phyloP scores from a whole-genome alignment of 129 eudicot genomes.

The Artemisia argyi region DNA sequence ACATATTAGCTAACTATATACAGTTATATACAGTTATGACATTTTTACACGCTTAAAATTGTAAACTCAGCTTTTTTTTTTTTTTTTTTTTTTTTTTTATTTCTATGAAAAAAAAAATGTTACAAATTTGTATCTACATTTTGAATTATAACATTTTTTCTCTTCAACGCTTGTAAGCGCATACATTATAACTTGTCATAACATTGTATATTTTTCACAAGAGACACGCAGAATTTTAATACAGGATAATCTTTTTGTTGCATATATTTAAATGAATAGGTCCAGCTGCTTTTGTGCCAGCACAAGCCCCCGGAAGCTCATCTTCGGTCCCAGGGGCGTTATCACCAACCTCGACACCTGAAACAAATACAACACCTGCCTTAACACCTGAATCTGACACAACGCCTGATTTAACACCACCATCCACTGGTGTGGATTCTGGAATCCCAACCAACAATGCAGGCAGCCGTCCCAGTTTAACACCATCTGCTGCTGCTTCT shows the following conservation, averaged over 20 bases:
- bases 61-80: too few species aligned
- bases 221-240: too few species aligned
- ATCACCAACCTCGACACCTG: slow-evolving; percentile 18
- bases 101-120: too few species aligned
- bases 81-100: too few species aligned
- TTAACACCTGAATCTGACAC: slow-evolving; percentile 47
- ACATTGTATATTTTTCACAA: too few species aligned
- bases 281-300: slow-evolving; percentile 52
- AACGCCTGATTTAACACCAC: slow-evolving; percentile 37
- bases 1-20: not conserved
- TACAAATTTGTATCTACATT: too few species aligned
- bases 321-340: slow-evolving; percentile 26
- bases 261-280: slow-evolving; percentile 22
- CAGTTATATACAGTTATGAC: too few species aligned
- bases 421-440: slow-evolving; percentile 28
- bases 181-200: too few species aligned
- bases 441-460: slow-evolving; percentile 39
- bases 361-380: slow-evolving; percentile 3
- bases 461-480: slow-evolving; percentile 47
- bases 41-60: too few species aligned
- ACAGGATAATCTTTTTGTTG: not conserved
- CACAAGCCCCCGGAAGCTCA: slow-evolving; percentile 46
- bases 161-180: too few species aligned
- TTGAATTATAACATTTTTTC: too few species aligned
- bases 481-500: slow-evolving; percentile 51